phyloP scores from a whole-genome alignment of 495 filamentous ascomycete genomes.

The Podospora sp. region DNA sequence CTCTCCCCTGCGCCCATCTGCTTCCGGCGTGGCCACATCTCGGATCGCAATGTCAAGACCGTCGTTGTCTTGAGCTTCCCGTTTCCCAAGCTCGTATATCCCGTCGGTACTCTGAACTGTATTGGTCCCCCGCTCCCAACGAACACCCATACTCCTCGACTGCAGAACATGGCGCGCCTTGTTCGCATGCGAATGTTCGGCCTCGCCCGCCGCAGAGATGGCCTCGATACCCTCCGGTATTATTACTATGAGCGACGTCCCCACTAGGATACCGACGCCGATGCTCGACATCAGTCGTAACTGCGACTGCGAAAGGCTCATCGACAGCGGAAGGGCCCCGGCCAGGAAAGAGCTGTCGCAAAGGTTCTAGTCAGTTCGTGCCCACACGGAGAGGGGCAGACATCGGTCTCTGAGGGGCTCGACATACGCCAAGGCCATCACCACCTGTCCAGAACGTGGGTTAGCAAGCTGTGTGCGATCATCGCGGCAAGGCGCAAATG shows the following conservation, averaged over 20 bases:
- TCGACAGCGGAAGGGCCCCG: slow-evolving; percentile 87
- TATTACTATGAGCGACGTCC: slow-evolving; percentile 93
- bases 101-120: background rate
- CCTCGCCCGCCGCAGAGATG: slow-evolving; percentile 65
- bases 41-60: background rate
- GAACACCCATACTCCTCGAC: slow-evolving; percentile 20
- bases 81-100: background rate
- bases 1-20: slow-evolving; percentile 2
- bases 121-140: slow-evolving; percentile 27
- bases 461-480: slow-evolving; percentile 26
- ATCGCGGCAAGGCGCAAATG: background rate
- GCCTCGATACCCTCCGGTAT: slow-evolving; percentile 97
- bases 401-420: background rate
- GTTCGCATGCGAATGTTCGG: slow-evolving; percentile 50
- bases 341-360: slow-evolving; percentile 84
- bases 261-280: slow-evolving; percentile 91
- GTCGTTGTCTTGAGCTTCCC: background rate
- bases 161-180: slow-evolving; percentile 20
- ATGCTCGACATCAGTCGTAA: slow-evolving; percentile 87
- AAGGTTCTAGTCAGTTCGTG: slow-evolving; percentile 28
- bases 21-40: background rate
- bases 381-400: slow-evolving; percentile 19
- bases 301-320: slow-evolving; percentile 86
- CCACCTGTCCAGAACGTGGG: slow-evolving; percentile 47
- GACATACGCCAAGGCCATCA: slow-evolving; percentile 93